Evolutionary conservation across 164 flowering plant genomes (phyloP), one percentile per base, ranked within the genome.

Genomic region (Vitis rotundifolia): DNA sequence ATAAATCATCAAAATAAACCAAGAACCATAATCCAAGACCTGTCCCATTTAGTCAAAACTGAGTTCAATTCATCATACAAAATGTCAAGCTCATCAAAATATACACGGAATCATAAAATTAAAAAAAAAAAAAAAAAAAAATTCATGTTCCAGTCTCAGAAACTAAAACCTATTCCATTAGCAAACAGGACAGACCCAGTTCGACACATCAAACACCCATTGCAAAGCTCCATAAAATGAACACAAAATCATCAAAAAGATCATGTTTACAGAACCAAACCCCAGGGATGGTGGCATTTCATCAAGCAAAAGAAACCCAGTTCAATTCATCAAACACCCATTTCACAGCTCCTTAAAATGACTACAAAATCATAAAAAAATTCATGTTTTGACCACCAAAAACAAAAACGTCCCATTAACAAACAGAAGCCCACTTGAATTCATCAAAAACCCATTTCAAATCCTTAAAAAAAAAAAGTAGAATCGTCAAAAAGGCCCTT

Each of bases 101-200:
- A 37, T 5, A 3, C 5, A 6, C 44, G 7, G 44, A 37, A 37
- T 37, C 44, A 37, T 37, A 37, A 37, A 29, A n/a, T n/a, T n/a
- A n/a, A n/a, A n/a, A n/a, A 22, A 22, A 1, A 22, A 0, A 22
- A 22, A 22, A 22, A 19, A 19, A 1, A 31, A 0, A 37, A 6
- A 37, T 1, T 37, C 44, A 37, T 37, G 44, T 37, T 37, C 7
- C 6, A 37, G 3, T 5, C 44, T 5, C 44, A 5, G 44, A 37
- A 37, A 37, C 44, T 37, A 37, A 37, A 37, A 37, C 7, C 44
- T 37, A 37, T 51, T 8, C 55, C 62, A 54, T 58, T 59, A 53
- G 51, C 48, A 52, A 64, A 58, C 49, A 64, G 48, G 55, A 68
- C 26, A 68, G 44, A 68, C 9, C 31, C 54, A 48, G 31, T 50